Evolutionary conservation across 208 protist species (phyloP).

Genomic region (Crithidia mellificae): DNA sequence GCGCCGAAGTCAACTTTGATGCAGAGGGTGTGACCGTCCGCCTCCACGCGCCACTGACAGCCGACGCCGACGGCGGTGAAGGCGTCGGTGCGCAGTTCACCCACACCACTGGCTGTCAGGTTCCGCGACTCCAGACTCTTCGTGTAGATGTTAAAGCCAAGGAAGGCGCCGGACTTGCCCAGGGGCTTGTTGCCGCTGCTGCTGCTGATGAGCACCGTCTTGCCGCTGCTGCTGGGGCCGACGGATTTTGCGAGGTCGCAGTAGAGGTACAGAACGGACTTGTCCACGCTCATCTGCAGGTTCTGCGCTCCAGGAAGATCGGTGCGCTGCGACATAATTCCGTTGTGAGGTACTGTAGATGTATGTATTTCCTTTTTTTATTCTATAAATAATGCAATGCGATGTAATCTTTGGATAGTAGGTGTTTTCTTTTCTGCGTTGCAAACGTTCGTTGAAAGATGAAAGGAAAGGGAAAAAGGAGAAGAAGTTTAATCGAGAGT

Average conservation of each 20-base stretch:
- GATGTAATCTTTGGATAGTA: too few species aligned
- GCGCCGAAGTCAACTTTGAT: conserved; percentile 63
- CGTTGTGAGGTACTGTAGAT: too few species aligned
- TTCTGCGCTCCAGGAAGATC: conserved; percentile 61
- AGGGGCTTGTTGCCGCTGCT: conserved; percentile 80
- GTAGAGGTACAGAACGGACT: conserved; percentile 47
- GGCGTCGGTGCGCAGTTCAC: conserved; percentile 28
- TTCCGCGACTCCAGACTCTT: conserved; percentile 47
- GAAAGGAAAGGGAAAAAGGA: not conserved
- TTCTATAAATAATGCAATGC: too few species aligned
- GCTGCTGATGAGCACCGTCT: conserved; percentile 68
- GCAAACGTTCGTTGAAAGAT: not conserved
- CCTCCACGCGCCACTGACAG: conserved; percentile 60
- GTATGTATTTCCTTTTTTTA: not conserved
- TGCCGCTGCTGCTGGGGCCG: conserved; percentile 63
- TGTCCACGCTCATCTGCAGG: conserved; percentile 38
- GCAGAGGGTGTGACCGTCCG: conserved; percentile 53
- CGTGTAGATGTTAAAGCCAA: conserved; percentile 82
- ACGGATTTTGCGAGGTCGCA: conserved; percentile 67
- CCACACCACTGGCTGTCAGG: conserved; percentile 32
- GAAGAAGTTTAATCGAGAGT: too few species aligned
- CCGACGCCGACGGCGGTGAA: conserved; percentile 48
- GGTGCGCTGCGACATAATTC: conserved; percentile 11
- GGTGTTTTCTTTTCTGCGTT: conserved; percentile 1
- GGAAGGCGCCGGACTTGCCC: conserved; percentile 64